phyloP scores from a whole-genome alignment of 768 basidiomycete genomes.

The Mycena belliarum region DNA sequence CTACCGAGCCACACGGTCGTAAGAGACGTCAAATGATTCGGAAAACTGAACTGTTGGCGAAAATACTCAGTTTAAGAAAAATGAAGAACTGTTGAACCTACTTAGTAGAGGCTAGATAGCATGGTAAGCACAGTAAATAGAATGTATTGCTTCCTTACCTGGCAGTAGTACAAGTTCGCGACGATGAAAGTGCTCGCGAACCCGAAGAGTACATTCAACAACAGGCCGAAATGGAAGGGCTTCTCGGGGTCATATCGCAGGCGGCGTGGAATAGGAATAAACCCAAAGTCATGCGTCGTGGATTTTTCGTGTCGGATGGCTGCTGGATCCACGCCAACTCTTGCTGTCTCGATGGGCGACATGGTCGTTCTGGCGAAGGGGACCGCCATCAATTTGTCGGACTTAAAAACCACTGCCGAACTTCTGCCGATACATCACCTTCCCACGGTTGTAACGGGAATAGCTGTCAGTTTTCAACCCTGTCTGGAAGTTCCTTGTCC shows the following conservation, averaged over 20 bases:
- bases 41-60: constrained; percentile 43
- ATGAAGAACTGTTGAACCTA: too few species aligned
- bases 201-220: constrained; percentile 62
- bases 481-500: too few species aligned
- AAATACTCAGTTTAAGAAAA: neutral
- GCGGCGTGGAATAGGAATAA: constrained; percentile 62
- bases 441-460: too few species aligned
- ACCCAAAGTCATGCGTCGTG: constrained; percentile 48
- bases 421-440: too few species aligned
- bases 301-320: neutral
- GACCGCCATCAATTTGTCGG: neutral
- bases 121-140: neutral
- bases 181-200: constrained; percentile 63
- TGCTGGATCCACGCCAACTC: neutral
- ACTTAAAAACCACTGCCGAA: neutral
- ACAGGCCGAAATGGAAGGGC: constrained; percentile 52
- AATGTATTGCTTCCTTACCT: constrained; percentile 26
- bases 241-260: constrained; percentile 52
- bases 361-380: neutral
- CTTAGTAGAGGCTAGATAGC: constrained; percentile 60
- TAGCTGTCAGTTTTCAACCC: too few species aligned
- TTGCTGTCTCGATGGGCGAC: neutral
- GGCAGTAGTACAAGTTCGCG: constrained; percentile 83
- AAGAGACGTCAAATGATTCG: constrained; percentile 34
- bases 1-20: constrained; percentile 28